A percentile compares a stretch with the other conserved stretches of the same genome.
These are phyloP conservation scores for Plasmopara halstedii DNA, from an alignment of 352 stramenopile genomes.

Conservation along the genomic window DNA sequence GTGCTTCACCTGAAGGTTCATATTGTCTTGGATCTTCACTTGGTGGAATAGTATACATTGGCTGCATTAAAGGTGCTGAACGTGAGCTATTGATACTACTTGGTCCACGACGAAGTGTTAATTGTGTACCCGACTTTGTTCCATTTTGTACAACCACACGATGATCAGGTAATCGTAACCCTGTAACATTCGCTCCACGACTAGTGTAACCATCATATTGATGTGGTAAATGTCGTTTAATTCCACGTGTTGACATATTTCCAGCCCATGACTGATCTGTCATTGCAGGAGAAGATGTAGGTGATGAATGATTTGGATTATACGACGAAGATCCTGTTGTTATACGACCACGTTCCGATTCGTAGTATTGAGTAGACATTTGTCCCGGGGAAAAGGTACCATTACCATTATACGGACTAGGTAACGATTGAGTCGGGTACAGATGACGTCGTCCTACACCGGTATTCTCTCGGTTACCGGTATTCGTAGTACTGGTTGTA, in stretches of 20 bases:
- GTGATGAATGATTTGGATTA: slow-evolving; percentile 17
- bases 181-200: not conserved
- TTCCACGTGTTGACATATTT: slow-evolving; percentile 9
- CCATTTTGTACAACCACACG: slow-evolving; percentile 4
- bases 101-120: slow-evolving; percentile 9
- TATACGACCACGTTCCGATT: slow-evolving; percentile 9
- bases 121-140: not conserved
- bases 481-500: not conserved
- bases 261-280: slow-evolving; percentile 11
- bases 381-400: slow-evolving; percentile 13
- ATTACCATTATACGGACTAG: slow-evolving; percentile 4
- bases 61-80: slow-evolving; percentile 5
- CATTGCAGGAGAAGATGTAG: slow-evolving; percentile 27
- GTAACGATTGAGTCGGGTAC: slow-evolving; percentile 6
- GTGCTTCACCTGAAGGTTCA: slow-evolving; percentile 35
- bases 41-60: slow-evolving; percentile 15
- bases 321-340: slow-evolving; percentile 11
- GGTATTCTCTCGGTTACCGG: slow-evolving; percentile 7
- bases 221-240: slow-evolving; percentile 36
- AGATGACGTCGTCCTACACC: slow-evolving; percentile 9
- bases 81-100: slow-evolving; percentile 9
- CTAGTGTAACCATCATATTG: slow-evolving; percentile 15
- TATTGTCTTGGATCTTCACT: slow-evolving; percentile 34
- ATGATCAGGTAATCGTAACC: not conserved
- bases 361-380: slow-evolving; percentile 19